phyloP scores from a whole-genome alignment of 2,329 filamentous ascomycete species.

The Raffaelea albimanens region DNA sequence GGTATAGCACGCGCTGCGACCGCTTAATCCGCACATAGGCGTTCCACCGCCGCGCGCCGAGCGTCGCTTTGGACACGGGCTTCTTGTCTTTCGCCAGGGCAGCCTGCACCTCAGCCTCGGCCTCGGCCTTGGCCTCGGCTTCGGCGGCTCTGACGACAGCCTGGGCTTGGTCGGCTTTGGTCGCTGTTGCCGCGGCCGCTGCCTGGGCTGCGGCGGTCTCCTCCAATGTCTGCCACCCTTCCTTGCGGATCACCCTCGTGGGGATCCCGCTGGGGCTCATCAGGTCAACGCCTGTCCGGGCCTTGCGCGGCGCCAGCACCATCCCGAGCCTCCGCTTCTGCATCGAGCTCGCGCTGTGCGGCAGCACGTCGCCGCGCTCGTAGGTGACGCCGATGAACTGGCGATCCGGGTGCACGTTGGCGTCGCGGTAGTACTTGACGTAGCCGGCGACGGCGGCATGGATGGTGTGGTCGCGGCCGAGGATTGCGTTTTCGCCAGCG shows the following conservation, averaged over 20 bases:
- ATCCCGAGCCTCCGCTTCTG: constrained; percentile 69
- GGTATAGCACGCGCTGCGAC: constrained; percentile 12
- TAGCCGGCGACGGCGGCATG: constrained; percentile 78
- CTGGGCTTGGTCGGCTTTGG: neutral
- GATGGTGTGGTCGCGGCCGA: constrained; percentile 95
- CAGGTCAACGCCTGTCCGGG: constrained; percentile 20
- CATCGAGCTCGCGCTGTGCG: constrained; percentile 63
- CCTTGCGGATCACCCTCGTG: constrained; percentile 20
- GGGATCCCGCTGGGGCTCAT: constrained; percentile 27
- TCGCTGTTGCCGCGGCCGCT: no score
- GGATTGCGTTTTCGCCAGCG: constrained; percentile 87
- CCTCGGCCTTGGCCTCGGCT: neutral
- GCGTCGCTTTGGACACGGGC: constrained; percentile 4
- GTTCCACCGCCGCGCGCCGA: constrained; percentile 13
- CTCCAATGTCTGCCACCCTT: constrained; percentile 12
- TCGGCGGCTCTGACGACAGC: neutral
- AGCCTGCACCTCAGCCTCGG: neutral
- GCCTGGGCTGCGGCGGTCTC: neutral
- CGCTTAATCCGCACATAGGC: constrained; percentile 13
- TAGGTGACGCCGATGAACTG: constrained; percentile 95
- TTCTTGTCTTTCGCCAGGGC: neutral
- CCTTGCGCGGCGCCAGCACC: constrained; percentile 38
- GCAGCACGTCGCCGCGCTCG: constrained; percentile 70
- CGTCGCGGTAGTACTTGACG: constrained; percentile 95
- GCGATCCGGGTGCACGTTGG: constrained; percentile 67